Conservation (phyloP, 2,329 filamentous ascomycete species). For the Lasiodiplodia sp. region DNA sequence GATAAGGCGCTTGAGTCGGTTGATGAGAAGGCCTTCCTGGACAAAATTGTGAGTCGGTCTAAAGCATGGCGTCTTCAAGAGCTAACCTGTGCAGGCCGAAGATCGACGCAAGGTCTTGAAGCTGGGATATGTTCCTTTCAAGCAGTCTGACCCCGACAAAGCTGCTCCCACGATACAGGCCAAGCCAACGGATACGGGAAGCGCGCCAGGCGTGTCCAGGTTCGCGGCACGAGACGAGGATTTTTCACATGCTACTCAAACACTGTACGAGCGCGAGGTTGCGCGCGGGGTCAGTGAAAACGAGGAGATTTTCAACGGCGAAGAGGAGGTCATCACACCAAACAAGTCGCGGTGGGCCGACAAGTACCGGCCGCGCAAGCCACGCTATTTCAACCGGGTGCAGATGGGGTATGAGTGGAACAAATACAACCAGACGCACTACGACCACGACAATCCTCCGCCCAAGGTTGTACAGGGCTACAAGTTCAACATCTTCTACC, state of each 20-base stretch:
- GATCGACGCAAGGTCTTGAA: constrained; percentile 69
- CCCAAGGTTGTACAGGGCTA: constrained; percentile 99
- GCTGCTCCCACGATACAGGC: constrained; percentile 38
- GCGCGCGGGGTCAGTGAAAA: constrained; percentile 90
- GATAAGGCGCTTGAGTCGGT: constrained; percentile 67
- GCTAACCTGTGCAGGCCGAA: constrained; percentile 48
- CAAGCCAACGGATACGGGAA: constrained; percentile 53
- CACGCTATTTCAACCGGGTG: constrained; percentile 95
- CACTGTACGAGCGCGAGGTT: constrained; percentile 89
- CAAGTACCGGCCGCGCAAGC: constrained; percentile 89
- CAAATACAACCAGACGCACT: constrained; percentile 99
- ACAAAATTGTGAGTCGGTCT: constrained; percentile 57
- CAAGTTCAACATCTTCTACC: constrained; percentile 99
- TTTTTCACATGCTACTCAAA: constrained; percentile 85
- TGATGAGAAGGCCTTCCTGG: constrained; percentile 66
- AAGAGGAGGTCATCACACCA: constrained; percentile 75
- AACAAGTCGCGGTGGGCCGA: constrained; percentile 79
- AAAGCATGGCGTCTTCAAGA: constrained; percentile 35
- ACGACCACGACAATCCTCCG: constrained; percentile 96
- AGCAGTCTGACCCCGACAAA: constrained; percentile 51
- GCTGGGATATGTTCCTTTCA: constrained; percentile 72
- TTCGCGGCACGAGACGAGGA: constrained; percentile 79
- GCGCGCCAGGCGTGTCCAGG: constrained; percentile 65
- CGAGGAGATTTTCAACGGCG: constrained; percentile 92
- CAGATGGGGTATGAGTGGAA: constrained; percentile 99